Percentiles rank a stretch among this genome's conserved stretches.
phyloP scores from a whole-genome alignment of 371 early-diverging fungal genomes.

The Polyrhizophydium stewartii region DNA sequence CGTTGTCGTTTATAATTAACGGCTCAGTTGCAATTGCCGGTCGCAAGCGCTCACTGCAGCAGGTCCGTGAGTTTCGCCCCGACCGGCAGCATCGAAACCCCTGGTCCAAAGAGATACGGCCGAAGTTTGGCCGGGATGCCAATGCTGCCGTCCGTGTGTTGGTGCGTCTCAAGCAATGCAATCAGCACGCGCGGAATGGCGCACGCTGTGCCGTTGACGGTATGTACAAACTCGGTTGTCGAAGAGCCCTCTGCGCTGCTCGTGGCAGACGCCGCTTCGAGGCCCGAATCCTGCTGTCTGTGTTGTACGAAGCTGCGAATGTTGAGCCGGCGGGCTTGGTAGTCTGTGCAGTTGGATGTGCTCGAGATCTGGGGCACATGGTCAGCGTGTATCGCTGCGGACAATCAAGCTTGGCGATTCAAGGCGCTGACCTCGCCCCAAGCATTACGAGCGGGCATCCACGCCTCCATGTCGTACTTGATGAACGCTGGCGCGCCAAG shows the following conservation, averaged over 20 bases:
- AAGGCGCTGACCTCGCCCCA: conserved; percentile 78
- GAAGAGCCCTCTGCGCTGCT: neutral
- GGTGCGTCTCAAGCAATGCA: conserved; percentile 81
- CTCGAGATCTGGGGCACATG: conserved; percentile 24
- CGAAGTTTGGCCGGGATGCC: conserved; percentile 65
- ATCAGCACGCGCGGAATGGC: conserved; percentile 90
- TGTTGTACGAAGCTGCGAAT: conserved; percentile 70
- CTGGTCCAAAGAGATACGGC: conserved; percentile 52
- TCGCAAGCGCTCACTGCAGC: too few species aligned
- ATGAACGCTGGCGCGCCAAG: conserved; percentile 88
- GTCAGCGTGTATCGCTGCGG: neutral
- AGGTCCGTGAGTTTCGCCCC: too few species aligned
- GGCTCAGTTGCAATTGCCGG: too few species aligned
- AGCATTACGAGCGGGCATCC: conserved; percentile 82
- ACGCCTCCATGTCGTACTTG: conserved; percentile 93
- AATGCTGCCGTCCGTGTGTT: conserved; percentile 65
- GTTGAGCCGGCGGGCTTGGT: conserved; percentile 76
- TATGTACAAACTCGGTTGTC: conserved; percentile 22
- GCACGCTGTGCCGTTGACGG: conserved; percentile 90
- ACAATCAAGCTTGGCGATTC: conserved; percentile 5
- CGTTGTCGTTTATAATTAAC: too few species aligned
- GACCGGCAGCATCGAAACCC: too few species aligned
- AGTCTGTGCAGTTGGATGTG: conserved; percentile 97
- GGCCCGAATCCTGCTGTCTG: neutral
- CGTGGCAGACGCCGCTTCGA: neutral